phyloP scores from a whole-genome alignment of 2,329 filamentous ascomycete genomes.

The Geosmithia putterillii region DNA sequence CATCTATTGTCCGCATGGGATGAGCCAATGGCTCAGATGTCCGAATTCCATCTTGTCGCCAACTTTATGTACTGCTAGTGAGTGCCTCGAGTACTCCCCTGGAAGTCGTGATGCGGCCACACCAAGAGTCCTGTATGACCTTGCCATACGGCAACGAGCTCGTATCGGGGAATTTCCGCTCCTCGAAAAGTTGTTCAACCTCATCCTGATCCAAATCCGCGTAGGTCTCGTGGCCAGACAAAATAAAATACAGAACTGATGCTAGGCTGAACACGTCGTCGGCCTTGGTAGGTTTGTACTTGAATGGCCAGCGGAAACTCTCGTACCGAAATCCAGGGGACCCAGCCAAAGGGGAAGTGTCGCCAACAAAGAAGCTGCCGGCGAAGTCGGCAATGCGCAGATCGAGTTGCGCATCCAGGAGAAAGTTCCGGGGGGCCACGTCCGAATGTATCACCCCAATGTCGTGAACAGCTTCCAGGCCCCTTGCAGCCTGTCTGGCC shows the following conservation, averaged over 20 bases:
- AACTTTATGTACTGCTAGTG: no score
- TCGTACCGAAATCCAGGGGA: not conserved
- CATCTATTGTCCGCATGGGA: no score
- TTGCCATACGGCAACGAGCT: not conserved
- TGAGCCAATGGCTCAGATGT: no score
- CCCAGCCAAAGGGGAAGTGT: not conserved
- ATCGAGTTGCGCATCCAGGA: slow-evolving; percentile 19
- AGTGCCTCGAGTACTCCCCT: no score
- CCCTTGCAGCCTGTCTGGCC: slow-evolving; percentile 18
- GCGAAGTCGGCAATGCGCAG: slow-evolving; percentile 23
- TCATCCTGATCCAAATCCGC: not conserved
- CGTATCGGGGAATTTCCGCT: not conserved
- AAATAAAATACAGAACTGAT: not conserved
- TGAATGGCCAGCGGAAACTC: not conserved
- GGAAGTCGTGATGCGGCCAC: no score
- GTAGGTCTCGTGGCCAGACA: not conserved
- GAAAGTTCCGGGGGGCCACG: slow-evolving; percentile 23
- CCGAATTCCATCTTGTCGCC: no score
- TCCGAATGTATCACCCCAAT: slow-evolving; percentile 24
- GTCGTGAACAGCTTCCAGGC: slow-evolving; percentile 19
- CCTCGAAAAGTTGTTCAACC: not conserved
- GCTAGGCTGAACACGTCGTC: not conserved
- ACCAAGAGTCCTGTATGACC: not conserved
- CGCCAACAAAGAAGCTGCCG: slow-evolving; percentile 6
- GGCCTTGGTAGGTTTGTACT: not conserved